phyloP scores from a whole-genome alignment of 2,329 filamentous ascomycete genomes.

The Fusarium verticillioides region DNA sequence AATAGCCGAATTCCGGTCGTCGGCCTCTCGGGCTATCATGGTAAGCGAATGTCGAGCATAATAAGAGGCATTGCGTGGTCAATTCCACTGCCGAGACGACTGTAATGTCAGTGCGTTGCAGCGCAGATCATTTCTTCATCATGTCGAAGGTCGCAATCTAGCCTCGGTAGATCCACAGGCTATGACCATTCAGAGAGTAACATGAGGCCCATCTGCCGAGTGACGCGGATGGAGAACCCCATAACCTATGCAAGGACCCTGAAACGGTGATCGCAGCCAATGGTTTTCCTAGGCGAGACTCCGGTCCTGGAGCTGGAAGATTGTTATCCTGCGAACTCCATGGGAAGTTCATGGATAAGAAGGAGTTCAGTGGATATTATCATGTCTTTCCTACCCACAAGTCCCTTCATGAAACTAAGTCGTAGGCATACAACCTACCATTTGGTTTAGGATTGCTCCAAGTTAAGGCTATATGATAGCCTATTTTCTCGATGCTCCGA shows the following conservation, averaged over 20 bases:
- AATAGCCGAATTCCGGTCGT: not conserved
- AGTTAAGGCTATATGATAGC: no score
- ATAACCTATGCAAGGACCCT: not conserved
- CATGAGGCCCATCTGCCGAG: rapidly evolving
- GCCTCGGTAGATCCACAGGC: not conserved
- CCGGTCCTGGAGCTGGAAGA: rapidly evolving
- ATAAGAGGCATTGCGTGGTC: not conserved
- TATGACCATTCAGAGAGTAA: no score
- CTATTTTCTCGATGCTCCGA: not conserved
- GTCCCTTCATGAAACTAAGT: not conserved
- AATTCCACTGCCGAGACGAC: not conserved
- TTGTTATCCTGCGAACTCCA: rapidly evolving
- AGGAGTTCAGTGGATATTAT: rapidly evolving
- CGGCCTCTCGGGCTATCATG: not conserved
- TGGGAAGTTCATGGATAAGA: rapidly evolving
- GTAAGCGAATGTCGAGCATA: not conserved
- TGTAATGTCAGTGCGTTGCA: not conserved
- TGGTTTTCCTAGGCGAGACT: rapidly evolving
- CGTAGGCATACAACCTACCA: rapidly evolving
- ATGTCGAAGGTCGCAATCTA: rapidly evolving
- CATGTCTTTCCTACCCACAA: rapidly evolving
- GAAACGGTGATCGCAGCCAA: rapidly evolving
- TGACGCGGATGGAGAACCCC: not conserved
- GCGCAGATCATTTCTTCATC: not conserved
- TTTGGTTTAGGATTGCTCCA: rapidly evolving